Conservation (phyloP, 169 alveolate species). For the Theileria sp. region DNA sequence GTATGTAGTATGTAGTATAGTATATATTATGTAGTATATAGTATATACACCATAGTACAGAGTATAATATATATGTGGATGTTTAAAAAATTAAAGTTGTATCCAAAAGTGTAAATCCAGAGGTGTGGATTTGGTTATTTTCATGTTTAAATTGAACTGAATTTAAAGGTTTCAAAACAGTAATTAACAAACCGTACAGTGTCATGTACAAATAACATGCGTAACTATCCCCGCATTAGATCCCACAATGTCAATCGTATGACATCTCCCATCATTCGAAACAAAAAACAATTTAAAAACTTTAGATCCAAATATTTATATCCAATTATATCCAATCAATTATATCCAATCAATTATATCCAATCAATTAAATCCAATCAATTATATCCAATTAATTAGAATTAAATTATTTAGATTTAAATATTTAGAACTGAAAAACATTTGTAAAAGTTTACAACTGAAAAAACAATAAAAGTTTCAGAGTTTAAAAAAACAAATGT, state of each 20-base stretch:
- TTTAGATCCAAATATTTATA: too few species aligned
- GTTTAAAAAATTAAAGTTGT: background rate
- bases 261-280: background rate
- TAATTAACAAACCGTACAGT: background rate
- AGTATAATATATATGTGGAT: background rate
- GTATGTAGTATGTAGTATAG: background rate
- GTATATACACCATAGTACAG: too few species aligned
- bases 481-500: too few species aligned
- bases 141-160: background rate
- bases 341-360: too few species aligned
- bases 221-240: background rate
- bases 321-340: too few species aligned
- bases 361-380: too few species aligned
- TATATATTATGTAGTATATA: background rate
- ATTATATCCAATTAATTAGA: too few species aligned
- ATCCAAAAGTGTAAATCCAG: background rate
- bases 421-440: too few species aligned
- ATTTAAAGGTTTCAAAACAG: background rate
- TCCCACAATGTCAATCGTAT: background rate
- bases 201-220: background rate
- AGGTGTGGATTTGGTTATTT: background rate
- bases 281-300: background rate
- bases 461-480: too few species aligned
- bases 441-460: too few species aligned
- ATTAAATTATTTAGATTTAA: too few species aligned